Base-by-base conservation (phyloP, 495 filamentous ascomycete species). In the Penicillium lagena region DNA sequence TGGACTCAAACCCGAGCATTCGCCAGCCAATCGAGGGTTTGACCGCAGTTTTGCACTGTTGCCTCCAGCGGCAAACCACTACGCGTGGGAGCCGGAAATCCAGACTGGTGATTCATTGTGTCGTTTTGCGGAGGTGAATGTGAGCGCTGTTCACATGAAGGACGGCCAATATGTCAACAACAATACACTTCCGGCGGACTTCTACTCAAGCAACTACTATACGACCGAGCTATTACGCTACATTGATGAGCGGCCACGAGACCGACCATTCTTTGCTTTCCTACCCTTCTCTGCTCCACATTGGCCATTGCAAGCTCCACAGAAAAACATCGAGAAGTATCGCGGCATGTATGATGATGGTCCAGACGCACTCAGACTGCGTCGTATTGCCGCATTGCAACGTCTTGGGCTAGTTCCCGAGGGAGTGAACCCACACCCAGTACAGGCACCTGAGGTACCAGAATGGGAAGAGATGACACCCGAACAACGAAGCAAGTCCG, bases 201-300 rank as follows among this genome's bases (percentile, higher is more conserved):
- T 65, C 56, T 72, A 69, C 42, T 69, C 65, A 9, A 55, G 54
- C 22, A 46, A 64, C 27, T 53, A 56, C 27, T 72, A 66, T 42
- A 62, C 62, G 3, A 58, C 64, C 39, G 59, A 65, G 27, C 50
- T 72, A 44, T 42, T 70, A n/a, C 33, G 44, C n/a, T 70, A 63
- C 39, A 47, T 72, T 4, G 49, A 60, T 35, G 67, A 73, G 29
- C 60, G 75, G 27, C 64, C 57, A 10, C 51, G 56, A 9, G 58
- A 65, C 30, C 62, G 72, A 43, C 64, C 68, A 4, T 70, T 73
- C 56, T 73, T 73, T 43, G 65, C 60, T 1, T 73, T 67, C 39
- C 38, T 66, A 4, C 63, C 70, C 1, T 73, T 65, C 43, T 64
- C 68, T 2, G 70, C 70, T 17, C 70, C 70, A 9, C 68, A 73